Base-by-base conservation (phyloP, 345 rosid species). In the Turritis glabra region DNA sequence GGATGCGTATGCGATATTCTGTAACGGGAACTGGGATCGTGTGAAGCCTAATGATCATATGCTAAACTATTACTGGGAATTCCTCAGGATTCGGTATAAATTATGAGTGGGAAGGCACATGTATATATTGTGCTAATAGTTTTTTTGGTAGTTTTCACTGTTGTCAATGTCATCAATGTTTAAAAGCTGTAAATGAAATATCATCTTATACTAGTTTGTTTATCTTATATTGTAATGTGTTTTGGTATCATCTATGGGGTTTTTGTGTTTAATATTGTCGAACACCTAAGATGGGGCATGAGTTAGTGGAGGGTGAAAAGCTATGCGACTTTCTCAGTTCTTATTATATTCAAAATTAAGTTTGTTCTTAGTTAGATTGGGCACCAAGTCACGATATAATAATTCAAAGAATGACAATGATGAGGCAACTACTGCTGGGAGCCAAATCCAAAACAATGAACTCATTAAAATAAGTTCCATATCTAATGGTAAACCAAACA, bases 1-100 rank as follows among this genome's bases (percentile, higher is more conserved):
- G 4, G 98, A 90, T 69, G 96, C 98, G 1, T 86, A 88, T 79
- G 96, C 96, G 2, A 92, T 92, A 73, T 92, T 92, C 74, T 92
- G 98, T 73, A 85, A 88, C 1, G 96, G 98, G 12, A 92, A 78
- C 71, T 90, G 94, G 91, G 75, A 90, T 46, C 79, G 72, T 13
- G 92, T 92, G 72, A 65, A 9, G 32, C 96, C 98, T 18, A 53
- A 11, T 9, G 96, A 90, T 84, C 86, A 84, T 82, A 88, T 76
- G 92, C 84, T 92, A 67, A 82, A 84, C 75, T 55, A 83, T 70
- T 90, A 92, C 57, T 90, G 98, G 96, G 84, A 85, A 6, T 88
- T 81, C 73, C 87, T 89, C 27, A 66, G 70, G 53, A 78, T 47
- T 44, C 72, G 51, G 1, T 60, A 9, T 73, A 79, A 11, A 47